Conservation (phyloP, 2,329 filamentous ascomycete genomes). For the Hypoxylon sp. region DNA sequence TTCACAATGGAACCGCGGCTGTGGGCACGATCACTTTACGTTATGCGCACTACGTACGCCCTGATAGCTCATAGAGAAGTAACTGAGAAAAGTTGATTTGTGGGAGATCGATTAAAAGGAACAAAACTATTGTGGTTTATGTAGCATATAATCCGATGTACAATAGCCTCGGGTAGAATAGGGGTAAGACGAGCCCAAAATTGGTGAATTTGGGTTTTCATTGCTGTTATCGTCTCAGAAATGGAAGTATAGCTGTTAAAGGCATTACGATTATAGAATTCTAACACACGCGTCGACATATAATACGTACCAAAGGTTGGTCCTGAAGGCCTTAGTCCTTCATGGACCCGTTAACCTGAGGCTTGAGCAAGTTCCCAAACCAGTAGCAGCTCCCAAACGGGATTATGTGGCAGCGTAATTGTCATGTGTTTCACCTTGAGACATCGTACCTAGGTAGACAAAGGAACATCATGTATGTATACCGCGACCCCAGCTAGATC, state of each 20-base stretch:
- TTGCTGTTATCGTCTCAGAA: not conserved
- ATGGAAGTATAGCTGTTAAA: too few relatives aligned
- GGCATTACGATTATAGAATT: too few relatives aligned
- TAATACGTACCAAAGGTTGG: too few relatives aligned
- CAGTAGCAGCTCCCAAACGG: constrained; percentile 1
- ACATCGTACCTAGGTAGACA: too few relatives aligned
- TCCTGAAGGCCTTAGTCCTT: not conserved
- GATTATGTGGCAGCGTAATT: not conserved
- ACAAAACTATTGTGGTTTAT: too few relatives aligned
- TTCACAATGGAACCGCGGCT: too few relatives aligned
- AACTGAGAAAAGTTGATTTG: not conserved
- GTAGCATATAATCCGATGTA: too few relatives aligned
- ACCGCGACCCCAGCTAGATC: too few relatives aligned
- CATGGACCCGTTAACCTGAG: not conserved
- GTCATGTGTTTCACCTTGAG: too few relatives aligned
- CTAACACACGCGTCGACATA: too few relatives aligned
- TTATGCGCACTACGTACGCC: not conserved
- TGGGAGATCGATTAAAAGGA: not conserved
- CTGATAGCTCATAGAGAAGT: not conserved
- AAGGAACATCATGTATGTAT: too few relatives aligned
- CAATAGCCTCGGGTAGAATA: not conserved
- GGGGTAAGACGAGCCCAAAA: not conserved
- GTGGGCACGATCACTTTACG: too few relatives aligned
- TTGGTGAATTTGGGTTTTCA: not conserved
- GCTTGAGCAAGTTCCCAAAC: not conserved